phyloP scores from a whole-genome alignment of 1,139 yeast genomes.

The Suhomyces choctaworum region DNA sequence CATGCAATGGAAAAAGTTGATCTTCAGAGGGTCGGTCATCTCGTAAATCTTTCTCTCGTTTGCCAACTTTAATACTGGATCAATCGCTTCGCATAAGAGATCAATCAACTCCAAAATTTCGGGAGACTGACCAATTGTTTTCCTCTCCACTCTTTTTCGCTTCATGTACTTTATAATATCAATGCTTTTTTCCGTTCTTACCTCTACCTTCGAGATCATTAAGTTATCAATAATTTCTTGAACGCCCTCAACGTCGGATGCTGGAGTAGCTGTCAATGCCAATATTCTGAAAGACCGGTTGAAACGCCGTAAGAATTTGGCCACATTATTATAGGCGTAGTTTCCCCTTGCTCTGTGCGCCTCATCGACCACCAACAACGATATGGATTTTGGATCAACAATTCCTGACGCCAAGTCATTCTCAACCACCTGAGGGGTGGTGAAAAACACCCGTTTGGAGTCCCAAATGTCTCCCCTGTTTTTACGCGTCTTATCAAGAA shows the following conservation, averaged over 20 bases:
- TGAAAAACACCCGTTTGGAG: slow-evolving; percentile 75
- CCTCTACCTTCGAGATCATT: slow-evolving; percentile 73
- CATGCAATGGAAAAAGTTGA: slow-evolving; percentile 73
- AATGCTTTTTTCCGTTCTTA: slow-evolving; percentile 79
- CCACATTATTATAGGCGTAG: slow-evolving; percentile 84
- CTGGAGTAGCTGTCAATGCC: slow-evolving; percentile 96
- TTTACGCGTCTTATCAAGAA: slow-evolving; percentile 67
- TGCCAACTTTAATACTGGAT: slow-evolving; percentile 65
- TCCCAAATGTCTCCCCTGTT: slow-evolving; percentile 77
- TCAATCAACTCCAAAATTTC: slow-evolving; percentile 57
- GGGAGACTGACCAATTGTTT: slow-evolving; percentile 52
- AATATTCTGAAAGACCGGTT: slow-evolving; percentile 69
- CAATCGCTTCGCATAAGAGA: slow-evolving; percentile 49
- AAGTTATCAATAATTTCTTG: slow-evolving; percentile 80
- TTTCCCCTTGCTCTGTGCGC: slow-evolving; percentile 94
- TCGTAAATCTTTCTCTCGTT: slow-evolving; percentile 63
- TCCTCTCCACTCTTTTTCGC: slow-evolving; percentile 59
- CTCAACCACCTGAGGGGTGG: slow-evolving; percentile 96
- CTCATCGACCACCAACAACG: slow-evolving; percentile 85
- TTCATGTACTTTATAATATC: slow-evolving; percentile 84
- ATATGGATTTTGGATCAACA: slow-evolving; percentile 71
- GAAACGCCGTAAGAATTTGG: slow-evolving; percentile 60
- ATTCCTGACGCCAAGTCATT: slow-evolving; percentile 79
- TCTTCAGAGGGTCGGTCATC: slow-evolving; percentile 60
- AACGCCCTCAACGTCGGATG: slow-evolving; percentile 82